Conservation (phyloP, 371 early-diverging fungal species). For the Saksenaea oblongispora region DNA sequence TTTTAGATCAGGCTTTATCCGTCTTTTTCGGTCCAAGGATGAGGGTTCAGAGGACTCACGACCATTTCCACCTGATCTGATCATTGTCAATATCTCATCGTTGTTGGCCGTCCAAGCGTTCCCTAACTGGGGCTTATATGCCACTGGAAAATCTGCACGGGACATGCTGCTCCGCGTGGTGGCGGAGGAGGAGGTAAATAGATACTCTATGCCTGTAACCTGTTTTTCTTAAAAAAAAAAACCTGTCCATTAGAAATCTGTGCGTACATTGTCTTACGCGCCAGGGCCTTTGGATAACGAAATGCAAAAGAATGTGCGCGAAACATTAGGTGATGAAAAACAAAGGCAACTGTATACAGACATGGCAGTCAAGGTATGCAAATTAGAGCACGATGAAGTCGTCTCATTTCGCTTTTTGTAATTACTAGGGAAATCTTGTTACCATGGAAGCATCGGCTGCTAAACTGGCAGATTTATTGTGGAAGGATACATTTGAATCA, state of each 20-base stretch:
- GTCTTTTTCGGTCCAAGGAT: constrained; percentile 14
- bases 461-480: constrained; percentile 59
- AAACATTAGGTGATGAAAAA: constrained; percentile 71
- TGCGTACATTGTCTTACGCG: constrained; percentile 80
- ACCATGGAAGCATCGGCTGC: constrained; percentile 69
- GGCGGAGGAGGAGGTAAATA: constrained; percentile 56
- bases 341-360: constrained; percentile 61
- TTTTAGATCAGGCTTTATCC: constrained; percentile 31
- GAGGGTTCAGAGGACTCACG: not conserved
- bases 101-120: constrained; percentile 79
- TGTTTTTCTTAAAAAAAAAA: not conserved
- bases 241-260: constrained; percentile 17
- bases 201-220: not conserved
- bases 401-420: not conserved
- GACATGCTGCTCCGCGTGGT: constrained; percentile 75
- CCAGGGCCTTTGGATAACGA: constrained; percentile 91
- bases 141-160: constrained; percentile 88
- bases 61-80: constrained; percentile 20
- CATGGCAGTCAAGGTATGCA: constrained; percentile 60
- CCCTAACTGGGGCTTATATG: constrained; percentile 83
- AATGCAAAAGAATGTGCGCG: constrained; percentile 82
- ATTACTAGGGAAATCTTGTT: constrained; percentile 66
- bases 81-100: constrained; percentile 86
- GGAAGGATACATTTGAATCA: constrained; percentile 58
- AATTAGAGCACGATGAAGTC: not conserved